Conservation (phyloP, 345 rosid genomes). For the Populus euphratica region DNA sequence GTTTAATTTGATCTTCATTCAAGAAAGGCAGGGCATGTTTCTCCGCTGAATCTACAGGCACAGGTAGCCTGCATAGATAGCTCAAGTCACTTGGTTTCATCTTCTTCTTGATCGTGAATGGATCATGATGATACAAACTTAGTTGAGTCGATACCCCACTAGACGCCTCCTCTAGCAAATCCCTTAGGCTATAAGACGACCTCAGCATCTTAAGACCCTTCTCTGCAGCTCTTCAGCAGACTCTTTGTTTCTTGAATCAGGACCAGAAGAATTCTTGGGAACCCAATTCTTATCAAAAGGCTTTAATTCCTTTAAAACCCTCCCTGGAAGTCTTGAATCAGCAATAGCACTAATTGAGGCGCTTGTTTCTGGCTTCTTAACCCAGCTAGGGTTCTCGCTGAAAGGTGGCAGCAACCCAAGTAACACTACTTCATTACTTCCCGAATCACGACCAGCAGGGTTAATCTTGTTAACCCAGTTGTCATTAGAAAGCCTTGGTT, state of each 20-base stretch:
- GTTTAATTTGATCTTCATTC: background rate
- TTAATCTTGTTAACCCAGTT: too few species aligned
- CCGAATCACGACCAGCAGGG: too few species aligned
- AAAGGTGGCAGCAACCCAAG: background rate
- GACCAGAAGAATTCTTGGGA: background rate
- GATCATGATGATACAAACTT: background rate
- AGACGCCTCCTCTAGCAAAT: background rate
- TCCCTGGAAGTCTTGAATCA: background rate
- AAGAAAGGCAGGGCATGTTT: background rate
- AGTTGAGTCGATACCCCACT: background rate
- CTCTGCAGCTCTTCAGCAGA: background rate
- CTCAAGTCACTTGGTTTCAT: slow-evolving; percentile 1
- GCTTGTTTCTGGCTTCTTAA: background rate
- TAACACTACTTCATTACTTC: too few species aligned
- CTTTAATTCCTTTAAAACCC: background rate
- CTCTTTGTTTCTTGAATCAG: background rate
- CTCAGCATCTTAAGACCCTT: background rate
- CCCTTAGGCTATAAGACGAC: background rate
- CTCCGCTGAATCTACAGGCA: background rate
- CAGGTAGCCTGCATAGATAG: background rate
- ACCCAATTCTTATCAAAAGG: background rate
- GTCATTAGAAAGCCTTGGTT: too few species aligned
- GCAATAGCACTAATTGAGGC: background rate
- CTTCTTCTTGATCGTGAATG: slow-evolving; percentile 9
- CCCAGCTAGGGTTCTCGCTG: background rate